These are phyloP conservation scores for Calonectria henricotiae DNA, from an alignment of 2,329 filamentous ascomycete genomes.

Conservation along the genomic window DNA sequence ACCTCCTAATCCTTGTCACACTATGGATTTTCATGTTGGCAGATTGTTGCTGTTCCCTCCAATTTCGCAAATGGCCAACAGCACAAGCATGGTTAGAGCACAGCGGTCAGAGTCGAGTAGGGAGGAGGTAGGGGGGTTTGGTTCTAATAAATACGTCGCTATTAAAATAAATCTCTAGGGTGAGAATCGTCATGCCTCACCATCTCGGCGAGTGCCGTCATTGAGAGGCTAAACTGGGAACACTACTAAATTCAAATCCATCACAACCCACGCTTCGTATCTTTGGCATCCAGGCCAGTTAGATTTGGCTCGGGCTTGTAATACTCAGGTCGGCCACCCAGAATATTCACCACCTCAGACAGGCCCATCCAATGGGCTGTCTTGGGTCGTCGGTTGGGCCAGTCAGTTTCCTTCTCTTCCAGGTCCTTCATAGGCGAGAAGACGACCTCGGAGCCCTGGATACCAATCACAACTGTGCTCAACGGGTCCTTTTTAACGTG, in stretches of 20 bases:
- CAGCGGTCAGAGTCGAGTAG: no score
- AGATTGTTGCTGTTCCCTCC: no score
- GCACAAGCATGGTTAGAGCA: no score
- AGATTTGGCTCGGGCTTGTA: constrained; percentile 67
- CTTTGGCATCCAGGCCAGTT: constrained; percentile 72
- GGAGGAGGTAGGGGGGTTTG: no score
- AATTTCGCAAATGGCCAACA: no score
- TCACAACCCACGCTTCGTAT: constrained; percentile 70
- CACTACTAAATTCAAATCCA: constrained; percentile 5
- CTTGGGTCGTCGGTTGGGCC: constrained; percentile 89
- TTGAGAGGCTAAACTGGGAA: background rate
- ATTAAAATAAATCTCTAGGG: no score
- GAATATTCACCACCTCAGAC: constrained; percentile 86
- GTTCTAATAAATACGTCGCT: no score
- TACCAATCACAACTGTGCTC: constrained; percentile 89
- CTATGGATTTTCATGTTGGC: no score
- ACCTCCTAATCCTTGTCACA: no score
- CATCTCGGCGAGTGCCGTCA: no score
- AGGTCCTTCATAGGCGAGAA: constrained; percentile 87
- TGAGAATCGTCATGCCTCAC: no score
- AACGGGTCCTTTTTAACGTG: constrained; percentile 82
- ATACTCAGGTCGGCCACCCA: constrained; percentile 80
- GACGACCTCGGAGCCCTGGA: constrained; percentile 91
- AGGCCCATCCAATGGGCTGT: constrained; percentile 88
- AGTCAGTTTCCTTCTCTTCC: constrained; percentile 91